Conservation (phyloP, 2,329 filamentous ascomycete species). For the Xylariaceae sp. region DNA sequence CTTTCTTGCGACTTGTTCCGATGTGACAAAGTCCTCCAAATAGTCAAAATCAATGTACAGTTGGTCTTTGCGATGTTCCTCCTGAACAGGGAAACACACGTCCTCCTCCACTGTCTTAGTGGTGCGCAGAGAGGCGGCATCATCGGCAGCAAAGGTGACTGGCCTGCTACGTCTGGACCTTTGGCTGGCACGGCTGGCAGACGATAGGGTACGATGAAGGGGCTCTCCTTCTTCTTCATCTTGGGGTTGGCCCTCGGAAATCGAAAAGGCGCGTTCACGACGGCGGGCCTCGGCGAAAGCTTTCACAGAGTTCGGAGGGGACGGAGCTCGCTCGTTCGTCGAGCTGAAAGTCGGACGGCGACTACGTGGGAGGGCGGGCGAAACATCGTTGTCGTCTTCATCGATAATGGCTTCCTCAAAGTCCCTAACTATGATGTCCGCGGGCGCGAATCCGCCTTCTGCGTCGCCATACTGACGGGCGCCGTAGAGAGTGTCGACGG, state of each 20-base stretch:
- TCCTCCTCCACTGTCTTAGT: slow-evolving; percentile 76
- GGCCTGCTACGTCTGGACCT: slow-evolving; percentile 41
- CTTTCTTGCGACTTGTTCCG: slow-evolving; percentile 46
- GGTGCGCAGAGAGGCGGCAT: slow-evolving; percentile 56
- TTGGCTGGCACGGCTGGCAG: slow-evolving; percentile 56
- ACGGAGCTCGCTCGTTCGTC: slow-evolving; percentile 60
- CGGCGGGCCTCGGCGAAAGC: slow-evolving; percentile 90
- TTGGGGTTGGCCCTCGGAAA: slow-evolving; percentile 41
- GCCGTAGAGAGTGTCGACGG: slow-evolving; percentile 65
- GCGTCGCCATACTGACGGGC: slow-evolving; percentile 41
- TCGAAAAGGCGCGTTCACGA: slow-evolving; percentile 66
- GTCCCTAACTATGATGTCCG: slow-evolving; percentile 57
- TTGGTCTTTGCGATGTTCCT: slow-evolving; percentile 62
- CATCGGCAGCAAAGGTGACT: slow-evolving; percentile 53
- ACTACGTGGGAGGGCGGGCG: slow-evolving; percentile 40
- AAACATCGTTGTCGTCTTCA: slow-evolving; percentile 55
- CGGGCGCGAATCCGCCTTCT: slow-evolving; percentile 37
- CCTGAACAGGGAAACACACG: slow-evolving; percentile 79
- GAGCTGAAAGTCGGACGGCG: slow-evolving; percentile 56
- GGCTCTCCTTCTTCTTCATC: slow-evolving; percentile 46
- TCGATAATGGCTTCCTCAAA: slow-evolving; percentile 83
- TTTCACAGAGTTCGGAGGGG: slow-evolving; percentile 94
- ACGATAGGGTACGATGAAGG: slow-evolving; percentile 66
- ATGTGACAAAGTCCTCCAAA: slow-evolving; percentile 81
- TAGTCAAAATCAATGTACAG: slow-evolving; percentile 89